A percentile compares a stretch with the other conserved stretches of the same genome.
phyloP scores from a whole-genome alignment of 352 stramenopile genomes.

The Pythium rishiriense region DNA sequence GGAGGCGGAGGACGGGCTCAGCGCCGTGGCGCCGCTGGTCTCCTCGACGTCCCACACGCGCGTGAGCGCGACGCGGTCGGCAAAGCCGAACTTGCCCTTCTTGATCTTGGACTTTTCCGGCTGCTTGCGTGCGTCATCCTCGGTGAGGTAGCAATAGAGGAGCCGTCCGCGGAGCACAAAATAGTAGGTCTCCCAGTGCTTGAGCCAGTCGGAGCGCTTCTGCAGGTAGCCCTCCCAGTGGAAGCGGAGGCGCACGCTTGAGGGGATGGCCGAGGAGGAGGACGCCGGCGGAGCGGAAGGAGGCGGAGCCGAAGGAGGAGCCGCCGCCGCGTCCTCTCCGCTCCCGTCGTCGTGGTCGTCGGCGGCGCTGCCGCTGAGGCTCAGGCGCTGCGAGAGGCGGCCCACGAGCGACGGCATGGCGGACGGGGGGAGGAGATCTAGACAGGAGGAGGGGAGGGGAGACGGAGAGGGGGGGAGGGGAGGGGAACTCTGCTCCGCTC shows the following conservation, averaged over 20 bases:
- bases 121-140: conserved; percentile 74
- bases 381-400: conserved; percentile 11
- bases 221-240: conserved; percentile 88
- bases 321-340: neutral
- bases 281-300: conserved; percentile 29
- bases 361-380: neutral
- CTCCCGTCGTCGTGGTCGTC: neutral
- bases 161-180: conserved; percentile 70
- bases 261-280: conserved; percentile 28
- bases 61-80: conserved; percentile 72
- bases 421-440: no score
- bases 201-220: conserved; percentile 89
- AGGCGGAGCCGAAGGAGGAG: neutral
- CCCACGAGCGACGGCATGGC: conserved; percentile 18
- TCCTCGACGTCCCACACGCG: conserved; percentile 79
- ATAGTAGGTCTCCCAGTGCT: conserved; percentile 90
- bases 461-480: neutral
- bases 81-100: conserved; percentile 86
- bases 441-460: conserved; percentile 2
- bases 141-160: conserved; percentile 83
- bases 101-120: conserved; percentile 89
- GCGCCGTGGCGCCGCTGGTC: conserved; percentile 2
- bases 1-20: neutral
- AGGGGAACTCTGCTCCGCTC: neutral
- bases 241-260: conserved; percentile 51